Evolutionary conservation across 306 rosid genomes (phyloP), one percentile per base, ranked within the genome.

Genomic region (Coriaria nepalensis): DNA sequence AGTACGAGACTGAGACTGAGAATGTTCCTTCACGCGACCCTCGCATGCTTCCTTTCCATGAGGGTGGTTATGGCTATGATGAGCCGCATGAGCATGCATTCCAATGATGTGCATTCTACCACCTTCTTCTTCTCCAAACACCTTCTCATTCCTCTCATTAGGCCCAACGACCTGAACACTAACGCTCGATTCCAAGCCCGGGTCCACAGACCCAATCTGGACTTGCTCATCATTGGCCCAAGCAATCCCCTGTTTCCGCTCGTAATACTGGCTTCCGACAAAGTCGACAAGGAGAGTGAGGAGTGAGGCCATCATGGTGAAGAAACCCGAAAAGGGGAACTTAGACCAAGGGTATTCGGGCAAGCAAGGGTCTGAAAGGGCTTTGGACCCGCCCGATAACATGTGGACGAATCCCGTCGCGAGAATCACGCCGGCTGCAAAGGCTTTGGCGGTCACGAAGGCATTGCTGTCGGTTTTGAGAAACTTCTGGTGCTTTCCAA

Each of bases 71-170:
- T 85, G 96, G 14, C 83, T 56, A 55, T 92, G 94, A 54, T 82
- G 98, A 34, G 86, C 96, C 3, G 81, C 94, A 48, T 92, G 98
- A 5, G 96, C 98, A 59, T 78, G 98, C 81, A 92, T 85, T 10
- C 98, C 98, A 6, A 85, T 94, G 4, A 90, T 90, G 66, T 90
- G 98, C 94, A 92, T 85, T 20, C 87, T 94, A 2, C 98, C 98
- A 33, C 83, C 74, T 7, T 82, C 94, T 29, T 85, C 98, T 54
- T 77, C 96, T 4, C 98, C 98, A 41, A 90, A 90, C 39, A 90
- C 79, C 11, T 67, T 77, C 43, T 55, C 81, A 6, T 52, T 69
- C 64, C n/a, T 8, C 5, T 68, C 72, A 37, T 37, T 50, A 20
- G 41, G 51, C n/a, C 58, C 81, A 1, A 35, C 61, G 4, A 6